Base-by-base conservation (phyloP, 2,329 filamentous ascomycete species). In the Exophiala oligosperma region DNA sequence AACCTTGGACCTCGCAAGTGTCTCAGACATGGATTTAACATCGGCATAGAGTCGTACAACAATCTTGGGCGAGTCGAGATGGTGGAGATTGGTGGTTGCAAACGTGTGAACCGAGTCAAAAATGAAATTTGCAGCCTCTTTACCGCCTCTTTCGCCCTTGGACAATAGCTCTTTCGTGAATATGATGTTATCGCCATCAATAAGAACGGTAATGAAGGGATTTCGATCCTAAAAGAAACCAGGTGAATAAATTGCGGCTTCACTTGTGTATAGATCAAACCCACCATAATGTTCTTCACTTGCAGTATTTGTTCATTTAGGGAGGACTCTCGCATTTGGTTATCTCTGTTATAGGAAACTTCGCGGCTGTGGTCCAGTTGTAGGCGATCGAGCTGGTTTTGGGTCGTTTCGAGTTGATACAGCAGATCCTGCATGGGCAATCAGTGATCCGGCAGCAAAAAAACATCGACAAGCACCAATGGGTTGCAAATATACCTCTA, bases 171-270 rank as follows among this genome's bases (percentile, higher is more conserved):
- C 73, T 54, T 84, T 78, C 46, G 74, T 71, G 64, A 85, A 84
- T 61, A 84, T 76, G 70, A 82, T 78, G 46, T 77, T 79, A 62
- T 84, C 80, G 41, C 80, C 82, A 64, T 85, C 82, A 49, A 85
- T 74, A 37, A 85, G 72, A 32, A 82, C 73, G 14, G 82, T 69
- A 41, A 84, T 73, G 63, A 81, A 84, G 3, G 81, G 77, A 69
- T 84, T 79, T 53, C 78, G 77, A 52, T 80, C 76, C 78, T 80
- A 63, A 28, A 64, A 47, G 58, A 60, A 17, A 17, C 17, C 26
- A 43, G 35, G 17, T 52, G 38, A 61, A 44, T 59, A 59, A 47
- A 21, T 35, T 26, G 11, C 43, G 8, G 9, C 24, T 8, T 17
- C n/a, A 17, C 2, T 47, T 2, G 43, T 14, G 26, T 37, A 24